Percentiles rank a stretch among this genome's conserved stretches.
These are phyloP conservation scores for Suillus hirtellus DNA, from an alignment of 768 basidiomycete genomes.

Conservation along the genomic window DNA sequence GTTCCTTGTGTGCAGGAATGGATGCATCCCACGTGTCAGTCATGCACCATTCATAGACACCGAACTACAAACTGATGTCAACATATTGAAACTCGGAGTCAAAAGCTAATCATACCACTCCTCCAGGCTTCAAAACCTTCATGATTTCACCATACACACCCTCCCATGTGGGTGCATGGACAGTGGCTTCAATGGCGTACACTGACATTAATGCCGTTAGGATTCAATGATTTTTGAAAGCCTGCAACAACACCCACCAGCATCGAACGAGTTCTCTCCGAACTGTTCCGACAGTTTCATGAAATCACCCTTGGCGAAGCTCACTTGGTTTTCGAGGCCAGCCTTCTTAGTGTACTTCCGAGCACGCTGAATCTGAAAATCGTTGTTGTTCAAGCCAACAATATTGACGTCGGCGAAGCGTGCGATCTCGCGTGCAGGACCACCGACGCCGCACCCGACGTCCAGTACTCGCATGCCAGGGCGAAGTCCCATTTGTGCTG, in stretches of 20 bases:
- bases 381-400: slow-evolving; percentile 93
- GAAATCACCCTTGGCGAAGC: slow-evolving; percentile 92
- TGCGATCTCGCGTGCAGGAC: slow-evolving; percentile 94
- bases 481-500: slow-evolving; percentile 77
- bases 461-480: slow-evolving; percentile 96
- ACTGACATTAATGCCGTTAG: slow-evolving; percentile 44
- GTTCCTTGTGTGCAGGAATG: slow-evolving; percentile 81
- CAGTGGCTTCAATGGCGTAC: slow-evolving; percentile 97
- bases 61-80: slow-evolving; percentile 58
- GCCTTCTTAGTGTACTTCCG: slow-evolving; percentile 75
- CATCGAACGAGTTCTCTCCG: slow-evolving; percentile 92
- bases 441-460: slow-evolving; percentile 97
- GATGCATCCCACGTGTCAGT: slow-evolving; percentile 91
- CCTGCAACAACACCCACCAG: slow-evolving; percentile 55
- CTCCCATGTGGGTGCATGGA: slow-evolving; percentile 94
- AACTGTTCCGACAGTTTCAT: slow-evolving; percentile 93
- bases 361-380: slow-evolving; percentile 90
- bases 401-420: slow-evolving; percentile 85
- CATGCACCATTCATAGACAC: slow-evolving; percentile 99
- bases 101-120: slow-evolving; percentile 61
- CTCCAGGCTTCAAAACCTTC: slow-evolving; percentile 95
- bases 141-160: slow-evolving; percentile 93
- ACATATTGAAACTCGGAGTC: neutral
- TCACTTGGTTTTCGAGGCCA: slow-evolving; percentile 74
- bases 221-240: neutral